These are phyloP conservation scores for Naganishia onofrii DNA, from an alignment of 768 basidiomycete genomes.

Conservation along the genomic window DNA sequence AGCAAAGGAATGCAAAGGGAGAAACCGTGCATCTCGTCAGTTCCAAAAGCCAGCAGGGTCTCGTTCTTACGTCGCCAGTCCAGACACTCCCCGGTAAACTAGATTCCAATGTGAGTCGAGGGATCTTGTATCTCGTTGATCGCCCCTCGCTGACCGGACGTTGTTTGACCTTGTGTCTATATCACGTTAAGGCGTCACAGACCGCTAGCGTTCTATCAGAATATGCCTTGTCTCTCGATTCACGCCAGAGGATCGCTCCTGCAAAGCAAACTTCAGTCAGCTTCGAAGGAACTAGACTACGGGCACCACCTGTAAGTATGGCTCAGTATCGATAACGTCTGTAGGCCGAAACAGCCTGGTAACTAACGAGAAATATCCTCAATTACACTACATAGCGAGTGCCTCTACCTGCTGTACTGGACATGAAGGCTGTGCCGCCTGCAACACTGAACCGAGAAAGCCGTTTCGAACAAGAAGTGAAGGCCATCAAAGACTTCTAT, in stretches of 20 bases:
- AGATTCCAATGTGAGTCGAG: background rate
- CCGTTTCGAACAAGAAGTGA: conserved; percentile 20
- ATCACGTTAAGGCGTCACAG: background rate
- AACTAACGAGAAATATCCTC: no score
- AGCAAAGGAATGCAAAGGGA: background rate
- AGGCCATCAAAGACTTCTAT: conserved; percentile 11
- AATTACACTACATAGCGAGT: background rate
- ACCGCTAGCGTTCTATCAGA: background rate
- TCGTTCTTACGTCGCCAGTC: background rate
- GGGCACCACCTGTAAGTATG: conserved; percentile 16
- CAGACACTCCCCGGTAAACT: background rate
- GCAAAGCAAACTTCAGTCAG: background rate
- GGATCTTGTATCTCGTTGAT: background rate
- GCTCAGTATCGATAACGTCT: background rate
- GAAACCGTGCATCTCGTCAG: background rate
- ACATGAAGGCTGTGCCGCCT: background rate
- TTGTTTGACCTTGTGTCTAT: background rate
- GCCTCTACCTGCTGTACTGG: background rate
- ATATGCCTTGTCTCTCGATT: background rate
- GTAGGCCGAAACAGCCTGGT: background rate
- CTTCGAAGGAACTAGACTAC: conserved; percentile 13
- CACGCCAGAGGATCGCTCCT: background rate
- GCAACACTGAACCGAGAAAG: background rate
- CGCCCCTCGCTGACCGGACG: no score
- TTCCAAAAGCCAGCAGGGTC: background rate